phyloP scores from a whole-genome alignment of 208 protist genomes.

The Trichomonas vaginalis region DNA sequence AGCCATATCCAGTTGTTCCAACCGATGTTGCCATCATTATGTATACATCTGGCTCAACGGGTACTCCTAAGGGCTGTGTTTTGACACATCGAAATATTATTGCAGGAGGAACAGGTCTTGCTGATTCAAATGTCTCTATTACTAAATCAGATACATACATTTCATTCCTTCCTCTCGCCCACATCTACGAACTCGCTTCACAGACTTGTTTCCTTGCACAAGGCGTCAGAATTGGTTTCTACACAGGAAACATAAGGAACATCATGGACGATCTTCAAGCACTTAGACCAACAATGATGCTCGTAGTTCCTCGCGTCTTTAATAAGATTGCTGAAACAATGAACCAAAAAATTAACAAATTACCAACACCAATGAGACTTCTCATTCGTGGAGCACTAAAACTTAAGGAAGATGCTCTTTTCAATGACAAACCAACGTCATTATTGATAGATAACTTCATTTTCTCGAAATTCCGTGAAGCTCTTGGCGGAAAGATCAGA shows the following conservation, averaged over 20 bases:
- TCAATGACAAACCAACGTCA: not conserved
- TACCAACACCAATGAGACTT: too few species aligned
- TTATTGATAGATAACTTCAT: not conserved
- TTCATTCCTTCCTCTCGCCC: not conserved
- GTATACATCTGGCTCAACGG: not conserved
- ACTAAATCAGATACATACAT: not conserved
- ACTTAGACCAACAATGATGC: constrained; percentile 51
- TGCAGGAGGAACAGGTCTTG: not conserved
- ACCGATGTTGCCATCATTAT: not conserved
- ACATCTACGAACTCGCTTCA: not conserved
- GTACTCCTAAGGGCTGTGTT: not conserved
- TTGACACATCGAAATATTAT: not conserved
- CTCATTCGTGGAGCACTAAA: not conserved
- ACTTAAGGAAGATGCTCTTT: not conserved
- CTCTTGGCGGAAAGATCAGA: constrained; percentile 41
- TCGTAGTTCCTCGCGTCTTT: constrained; percentile 49
- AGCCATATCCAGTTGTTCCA: not conserved
- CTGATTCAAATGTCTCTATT: not conserved
- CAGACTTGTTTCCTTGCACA: not conserved
- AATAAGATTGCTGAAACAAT: constrained; percentile 37
- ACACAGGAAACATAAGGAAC: constrained; percentile 37
- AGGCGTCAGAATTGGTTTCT: constrained; percentile 46
- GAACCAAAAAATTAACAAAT: not conserved
- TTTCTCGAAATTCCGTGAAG: not conserved
- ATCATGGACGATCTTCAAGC: constrained; percentile 46